Evolutionary conservation across 1,284 basidiomycete species (phyloP).

Genomic region (Tilletia horrida): DNA sequence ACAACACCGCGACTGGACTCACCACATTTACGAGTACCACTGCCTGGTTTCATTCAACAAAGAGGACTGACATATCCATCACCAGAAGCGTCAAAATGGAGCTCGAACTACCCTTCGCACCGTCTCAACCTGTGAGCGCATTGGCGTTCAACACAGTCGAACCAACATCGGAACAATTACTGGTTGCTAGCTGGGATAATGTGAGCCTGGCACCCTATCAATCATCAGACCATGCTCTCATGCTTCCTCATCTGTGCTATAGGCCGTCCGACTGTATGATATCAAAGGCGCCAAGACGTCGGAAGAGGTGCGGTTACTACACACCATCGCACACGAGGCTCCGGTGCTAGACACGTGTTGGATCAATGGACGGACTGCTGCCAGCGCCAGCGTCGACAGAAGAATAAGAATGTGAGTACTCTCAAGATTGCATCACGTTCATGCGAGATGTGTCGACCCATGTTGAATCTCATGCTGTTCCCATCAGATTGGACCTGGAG

Average conservation of each 20-base stretch:
- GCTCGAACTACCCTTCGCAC: slow-evolving; percentile 6
- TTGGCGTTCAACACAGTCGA: slow-evolving; percentile 3
- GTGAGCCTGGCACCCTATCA: neutral
- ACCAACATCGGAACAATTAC: slow-evolving; percentile 22
- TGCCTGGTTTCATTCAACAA: no score
- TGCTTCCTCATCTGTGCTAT: neutral
- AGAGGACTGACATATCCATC: neutral
- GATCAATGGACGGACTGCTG: slow-evolving; percentile 37
- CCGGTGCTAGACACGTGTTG: slow-evolving; percentile 51
- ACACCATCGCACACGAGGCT: slow-evolving; percentile 45
- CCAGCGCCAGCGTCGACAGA: slow-evolving; percentile 44
- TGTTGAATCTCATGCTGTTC: neutral
- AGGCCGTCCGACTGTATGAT: slow-evolving; percentile 41
- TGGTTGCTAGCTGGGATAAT: slow-evolving; percentile 49
- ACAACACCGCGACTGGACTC: neutral
- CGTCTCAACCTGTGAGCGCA: neutral
- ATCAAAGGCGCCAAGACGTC: slow-evolving; percentile 18
- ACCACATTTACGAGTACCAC: neutral
- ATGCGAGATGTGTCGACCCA: no score
- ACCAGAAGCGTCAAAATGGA: neutral
- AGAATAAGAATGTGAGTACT: slow-evolving; percentile 37
- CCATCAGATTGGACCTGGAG: slow-evolving; percentile 32
- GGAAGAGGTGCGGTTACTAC: slow-evolving; percentile 25
- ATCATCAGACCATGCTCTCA: neutral
- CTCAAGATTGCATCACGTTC: neutral